phyloP scores from a whole-genome alignment of 495 filamentous ascomycete genomes.

The Trichoderma asperelloides region DNA sequence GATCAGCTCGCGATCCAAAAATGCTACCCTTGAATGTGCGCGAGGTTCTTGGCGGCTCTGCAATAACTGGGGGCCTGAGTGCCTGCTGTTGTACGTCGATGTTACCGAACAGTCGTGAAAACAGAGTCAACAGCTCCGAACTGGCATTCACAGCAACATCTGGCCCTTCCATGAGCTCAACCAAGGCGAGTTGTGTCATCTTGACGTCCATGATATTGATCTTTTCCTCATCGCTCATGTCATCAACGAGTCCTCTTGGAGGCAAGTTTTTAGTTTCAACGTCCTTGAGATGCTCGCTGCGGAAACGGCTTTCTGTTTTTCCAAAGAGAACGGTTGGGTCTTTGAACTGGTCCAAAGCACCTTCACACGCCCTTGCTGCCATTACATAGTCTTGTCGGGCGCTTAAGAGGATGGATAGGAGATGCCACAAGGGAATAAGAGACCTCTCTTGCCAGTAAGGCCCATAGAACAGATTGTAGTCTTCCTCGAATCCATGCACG shows the following conservation, averaged over 20 bases:
- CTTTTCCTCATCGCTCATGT: slow-evolving; percentile 69
- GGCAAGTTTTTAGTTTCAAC: slow-evolving; percentile 19
- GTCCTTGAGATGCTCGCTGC: slow-evolving; percentile 48
- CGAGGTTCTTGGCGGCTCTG: slow-evolving; percentile 57
- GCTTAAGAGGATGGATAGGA: slow-evolving; percentile 76
- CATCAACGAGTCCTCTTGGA: slow-evolving; percentile 49
- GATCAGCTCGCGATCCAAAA: slow-evolving; percentile 49
- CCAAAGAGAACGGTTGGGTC: slow-evolving; percentile 50
- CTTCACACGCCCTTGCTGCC: slow-evolving; percentile 73
- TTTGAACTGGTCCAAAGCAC: slow-evolving; percentile 79
- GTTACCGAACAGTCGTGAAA: slow-evolving; percentile 64
- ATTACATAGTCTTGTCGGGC: slow-evolving; percentile 76
- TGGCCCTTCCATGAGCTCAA: slow-evolving; percentile 74
- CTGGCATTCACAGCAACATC: slow-evolving; percentile 75
- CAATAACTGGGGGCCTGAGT: slow-evolving; percentile 19
- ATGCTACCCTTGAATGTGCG: slow-evolving; percentile 67
- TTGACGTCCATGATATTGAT: slow-evolving; percentile 79
- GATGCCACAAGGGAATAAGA: slow-evolving; percentile 69
- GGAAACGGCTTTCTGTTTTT: slow-evolving; percentile 32
- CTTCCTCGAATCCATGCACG: slow-evolving; percentile 27
- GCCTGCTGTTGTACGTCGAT: slow-evolving; percentile 24
- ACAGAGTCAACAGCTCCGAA: slow-evolving; percentile 74
- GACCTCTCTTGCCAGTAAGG: slow-evolving; percentile 44
- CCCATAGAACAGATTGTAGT: slow-evolving; percentile 27
- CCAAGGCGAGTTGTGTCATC: slow-evolving; percentile 82